phyloP scores from a whole-genome alignment of 192 early-diverging fungal genomes.

The Podila clonocystis region DNA sequence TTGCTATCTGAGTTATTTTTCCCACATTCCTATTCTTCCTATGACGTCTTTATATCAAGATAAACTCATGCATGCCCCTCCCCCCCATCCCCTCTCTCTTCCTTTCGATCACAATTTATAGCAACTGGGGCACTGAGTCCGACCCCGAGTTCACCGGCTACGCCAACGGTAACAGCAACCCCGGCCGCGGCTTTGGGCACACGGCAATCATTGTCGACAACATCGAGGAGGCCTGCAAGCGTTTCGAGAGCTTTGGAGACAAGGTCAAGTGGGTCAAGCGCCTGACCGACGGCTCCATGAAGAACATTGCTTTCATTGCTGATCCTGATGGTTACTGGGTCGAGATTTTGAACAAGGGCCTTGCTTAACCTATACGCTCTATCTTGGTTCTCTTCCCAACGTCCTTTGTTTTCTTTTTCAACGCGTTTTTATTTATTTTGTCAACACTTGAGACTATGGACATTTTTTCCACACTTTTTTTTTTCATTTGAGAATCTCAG shows the following conservation, averaged over 20 bases:
- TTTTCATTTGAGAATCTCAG: too few species aligned
- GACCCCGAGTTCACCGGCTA: constrained; percentile 68
- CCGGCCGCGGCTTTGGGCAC: constrained; percentile 82
- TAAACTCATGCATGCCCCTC: background rate
- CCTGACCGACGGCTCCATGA: constrained; percentile 80
- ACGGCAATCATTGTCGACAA: constrained; percentile 84
- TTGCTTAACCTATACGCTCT: constrained; percentile 7
- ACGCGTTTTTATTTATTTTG: too few species aligned
- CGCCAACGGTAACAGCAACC: constrained; percentile 77
- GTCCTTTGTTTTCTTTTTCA: too few species aligned
- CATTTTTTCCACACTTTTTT: too few species aligned
- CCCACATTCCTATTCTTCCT: background rate
- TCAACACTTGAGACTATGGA: too few species aligned
- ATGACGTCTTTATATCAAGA: background rate
- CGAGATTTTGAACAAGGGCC: constrained; percentile 57
- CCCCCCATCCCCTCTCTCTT: background rate
- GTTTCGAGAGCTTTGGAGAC: constrained; percentile 75
- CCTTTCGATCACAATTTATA: constrained; percentile 17
- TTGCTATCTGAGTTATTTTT: background rate
- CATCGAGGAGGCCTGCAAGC: constrained; percentile 78
- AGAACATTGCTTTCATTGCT: constrained; percentile 83
- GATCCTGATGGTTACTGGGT: constrained; percentile 91
- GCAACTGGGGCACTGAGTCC: constrained; percentile 84
- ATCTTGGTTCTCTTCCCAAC: too few species aligned
- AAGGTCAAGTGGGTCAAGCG: constrained; percentile 83